Evolutionary conservation across 805 yeast genomes (phyloP), one percentile per base, ranked within the genome.

Genomic region (Candida michaelii): DNA sequence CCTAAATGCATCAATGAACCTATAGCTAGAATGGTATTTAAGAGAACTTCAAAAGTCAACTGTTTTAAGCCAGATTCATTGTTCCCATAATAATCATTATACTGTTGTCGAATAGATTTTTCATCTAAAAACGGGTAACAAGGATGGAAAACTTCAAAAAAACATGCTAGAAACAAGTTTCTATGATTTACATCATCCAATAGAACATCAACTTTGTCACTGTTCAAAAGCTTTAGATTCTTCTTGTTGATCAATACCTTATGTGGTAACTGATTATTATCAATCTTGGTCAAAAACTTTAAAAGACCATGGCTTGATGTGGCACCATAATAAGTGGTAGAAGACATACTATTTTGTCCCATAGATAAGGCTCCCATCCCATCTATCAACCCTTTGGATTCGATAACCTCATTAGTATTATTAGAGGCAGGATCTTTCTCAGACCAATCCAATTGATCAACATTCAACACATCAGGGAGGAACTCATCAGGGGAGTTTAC

Each of bases 1-100:
- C 82, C 83, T 50, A 76, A 71, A 9, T 74, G 48, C 55, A 85
- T 79, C 83, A 85, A 82, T 17, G 85, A 75, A 12, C 89, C 89
- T n/a, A 83, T 60, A 85, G 50, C 84, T 19, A 82, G 56, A 0
- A 82, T 79, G 0, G 82, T 71, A 52, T 81, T 76, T 31, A 79
- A 57, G 24, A 83, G 52, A 16, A 80, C 65, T 47, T 74, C 75
- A 80, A 82, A 80, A 15, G 27, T 27, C 19, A 36, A 27, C 39
- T 34, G 2, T 14, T 21, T n/a, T n/a, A n/a, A n/a, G n/a, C n/a
- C n/a, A n/a, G n/a, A n/a, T n/a, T n/a, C n/a, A n/a, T n/a, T n/a
- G n/a, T n/a, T n/a, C n/a, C n/a, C n/a, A n/a, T n/a, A n/a, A n/a
- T n/a, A 27, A 7, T 44, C 47, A 4, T 41, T 43, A 27, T 39